These are phyloP conservation scores for Fusarium sambucinum DNA, from an alignment of 2,329 filamentous ascomycete species.

Conservation along the genomic window DNA sequence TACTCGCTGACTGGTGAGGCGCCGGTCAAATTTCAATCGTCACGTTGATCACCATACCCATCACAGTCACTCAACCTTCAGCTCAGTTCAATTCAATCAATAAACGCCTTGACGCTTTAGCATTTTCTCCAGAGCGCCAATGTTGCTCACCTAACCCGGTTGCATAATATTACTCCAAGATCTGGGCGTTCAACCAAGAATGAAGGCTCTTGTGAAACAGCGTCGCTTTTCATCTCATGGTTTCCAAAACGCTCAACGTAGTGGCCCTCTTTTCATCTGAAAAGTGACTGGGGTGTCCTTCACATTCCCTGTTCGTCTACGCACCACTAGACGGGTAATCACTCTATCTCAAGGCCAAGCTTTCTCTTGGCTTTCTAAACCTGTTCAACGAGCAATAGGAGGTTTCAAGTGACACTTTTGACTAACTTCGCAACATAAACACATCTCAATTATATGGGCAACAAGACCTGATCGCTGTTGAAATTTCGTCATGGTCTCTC, in stretches of 20 bases:
- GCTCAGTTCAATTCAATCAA: not conserved
- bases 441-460: not conserved
- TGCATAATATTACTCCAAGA: conserved; percentile 7
- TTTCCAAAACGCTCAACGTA: conserved; percentile 1
- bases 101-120: not conserved
- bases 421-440: not conserved
- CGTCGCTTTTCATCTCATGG: not conserved
- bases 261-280: conserved; percentile 38
- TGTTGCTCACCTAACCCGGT: not conserved
- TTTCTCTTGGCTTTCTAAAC: conserved; percentile 19
- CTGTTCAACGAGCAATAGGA: conserved; percentile 19
- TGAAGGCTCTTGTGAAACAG: conserved; percentile 35
- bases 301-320: conserved; percentile 21
- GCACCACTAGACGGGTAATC: conserved; percentile 18
- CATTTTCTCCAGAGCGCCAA: conserved; percentile 18
- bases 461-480: not conserved
- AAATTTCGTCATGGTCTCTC: not conserved
- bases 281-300: not conserved
- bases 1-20: conserved; percentile 15
- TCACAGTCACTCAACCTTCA: conserved; percentile 1
- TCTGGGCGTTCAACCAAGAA: conserved; percentile 20
- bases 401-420: conserved; percentile 29
- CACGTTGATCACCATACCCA: conserved; percentile 37
- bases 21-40: conserved; percentile 49
- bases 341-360: conserved; percentile 42